These are phyloP conservation scores for Pterocarpus macrocarpus DNA, from an alignment of 306 rosid genomes.

Conservation along the genomic window DNA sequence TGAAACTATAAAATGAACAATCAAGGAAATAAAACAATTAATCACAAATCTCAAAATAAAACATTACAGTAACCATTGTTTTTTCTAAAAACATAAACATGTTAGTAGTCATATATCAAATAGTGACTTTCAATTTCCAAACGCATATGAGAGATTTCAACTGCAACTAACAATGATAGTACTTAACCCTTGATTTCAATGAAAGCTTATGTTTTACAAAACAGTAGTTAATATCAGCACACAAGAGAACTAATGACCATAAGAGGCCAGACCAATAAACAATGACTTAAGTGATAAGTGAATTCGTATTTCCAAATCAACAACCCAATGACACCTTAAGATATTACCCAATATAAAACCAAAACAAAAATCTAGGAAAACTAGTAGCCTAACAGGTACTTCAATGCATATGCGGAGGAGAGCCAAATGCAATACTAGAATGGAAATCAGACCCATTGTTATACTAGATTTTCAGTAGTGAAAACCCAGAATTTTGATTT, in stretches of 20 bases:
- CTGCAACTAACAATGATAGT: slow-evolving; percentile 16
- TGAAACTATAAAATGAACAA: slow-evolving; percentile 21
- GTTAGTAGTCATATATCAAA: slow-evolving; percentile 24
- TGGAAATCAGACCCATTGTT: neutral
- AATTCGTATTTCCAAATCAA: slow-evolving; percentile 13
- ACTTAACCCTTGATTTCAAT: slow-evolving; percentile 13
- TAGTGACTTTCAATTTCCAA: slow-evolving; percentile 5
- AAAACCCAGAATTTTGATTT: neutral
- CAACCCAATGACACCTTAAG: neutral
- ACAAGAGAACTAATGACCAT: neutral
- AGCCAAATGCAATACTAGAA: neutral
- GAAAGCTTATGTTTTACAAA: neutral
- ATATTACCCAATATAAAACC: neutral
- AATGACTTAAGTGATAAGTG: neutral
- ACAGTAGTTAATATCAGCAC: neutral
- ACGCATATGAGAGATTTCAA: slow-evolving; percentile 12
- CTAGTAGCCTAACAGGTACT: neutral
- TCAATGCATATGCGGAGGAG: neutral
- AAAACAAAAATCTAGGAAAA: neutral
- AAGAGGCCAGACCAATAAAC: slow-evolving; percentile 9
- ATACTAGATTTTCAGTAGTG: neutral
- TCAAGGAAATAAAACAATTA: neutral
- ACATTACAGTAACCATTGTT: slow-evolving; percentile 23
- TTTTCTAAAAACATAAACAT: no score
- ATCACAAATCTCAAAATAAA: slow-evolving; percentile 7